Conservation (phyloP, 495 filamentous ascomycete species). For the Annulohypoxylon nitens region DNA sequence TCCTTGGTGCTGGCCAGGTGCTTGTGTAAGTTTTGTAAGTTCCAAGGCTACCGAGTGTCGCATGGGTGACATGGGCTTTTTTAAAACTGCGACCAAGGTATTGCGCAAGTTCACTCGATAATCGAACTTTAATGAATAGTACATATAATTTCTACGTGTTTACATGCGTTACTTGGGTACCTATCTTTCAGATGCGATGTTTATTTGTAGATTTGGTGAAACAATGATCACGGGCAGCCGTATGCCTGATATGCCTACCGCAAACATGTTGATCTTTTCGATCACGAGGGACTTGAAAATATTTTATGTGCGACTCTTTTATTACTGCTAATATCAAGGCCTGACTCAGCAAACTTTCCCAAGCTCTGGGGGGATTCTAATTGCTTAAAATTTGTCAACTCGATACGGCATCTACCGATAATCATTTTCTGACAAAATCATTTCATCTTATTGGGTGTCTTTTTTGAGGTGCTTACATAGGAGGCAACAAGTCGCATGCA, state of each 20-base stretch:
- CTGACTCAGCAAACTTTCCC: not conserved
- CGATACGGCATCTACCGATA: too few species aligned
- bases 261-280: not conserved
- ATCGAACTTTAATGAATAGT: not conserved
- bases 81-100: slow-evolving; percentile 16
- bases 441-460: too few species aligned
- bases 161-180: not conserved
- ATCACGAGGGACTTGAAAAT: not conserved
- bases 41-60: slow-evolving; percentile 18
- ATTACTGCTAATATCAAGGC: not conserved
- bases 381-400: not conserved
- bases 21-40: not conserved
- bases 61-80: slow-evolving; percentile 26
- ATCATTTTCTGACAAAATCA: too few species aligned
- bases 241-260: not conserved
- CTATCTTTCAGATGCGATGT: not conserved
- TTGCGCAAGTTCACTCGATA: slow-evolving; percentile 4
- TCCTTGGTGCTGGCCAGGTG: not conserved
- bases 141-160: not conserved
- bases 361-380: not conserved
- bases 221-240: too few species aligned
- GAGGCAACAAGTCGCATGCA: too few species aligned
- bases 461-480: too few species aligned
- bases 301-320: not conserved
- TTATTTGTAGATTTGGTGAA: too few species aligned